Base-by-base conservation (phyloP, 352 stramenopile genomes). In the Thalassiosira hispida region DNA sequence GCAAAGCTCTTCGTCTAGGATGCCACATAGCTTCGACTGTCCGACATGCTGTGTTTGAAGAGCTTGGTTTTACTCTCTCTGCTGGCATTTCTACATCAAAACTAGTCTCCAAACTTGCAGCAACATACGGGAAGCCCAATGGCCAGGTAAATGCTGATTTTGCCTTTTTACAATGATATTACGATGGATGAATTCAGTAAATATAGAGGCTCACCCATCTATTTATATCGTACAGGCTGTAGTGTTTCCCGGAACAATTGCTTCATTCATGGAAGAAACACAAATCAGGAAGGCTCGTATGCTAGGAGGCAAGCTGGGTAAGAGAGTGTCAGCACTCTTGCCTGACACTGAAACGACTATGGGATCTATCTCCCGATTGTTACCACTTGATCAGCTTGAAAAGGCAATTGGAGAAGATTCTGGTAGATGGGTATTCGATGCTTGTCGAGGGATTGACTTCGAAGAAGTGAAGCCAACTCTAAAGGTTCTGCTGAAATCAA, bases 41-140 rank as follows among this genome's bases (percentile, higher is more conserved):
- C 25, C 77, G 88, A 14, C 31, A 73, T 38, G 57, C 81, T 35
- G 81, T 94, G 11, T 72, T 80, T 66, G 38, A 85, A 7, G 64
- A 69, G n/a, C 65, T 93, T 2, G 82, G 81, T 6, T 94, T 94
- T 70, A 94, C 88, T 22, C 65, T 94, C 57, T 87, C 76, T n/a
- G 81, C 84, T 23, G 88, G 88, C 29, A 92, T 94, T 52, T 87
- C 79, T 9, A 86, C 73, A 35, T 90, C 81, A 64, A 94, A 94
- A 71, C 75, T 88, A 44, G 81, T 94, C 63, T 74, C 86, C 3
- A 94, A 94, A 75, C 73, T 94, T 49, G 79, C 81, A 29, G 88
- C 88, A 23, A 73, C 81, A 0, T 91, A 90, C 72, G 88, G 86
- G 1, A 94, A 94, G 77, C 86, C 88, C 1, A 89, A 94, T 74